phyloP scores from a whole-genome alignment of 805 yeast genomes.

The Maudiozyma bulderi region DNA sequence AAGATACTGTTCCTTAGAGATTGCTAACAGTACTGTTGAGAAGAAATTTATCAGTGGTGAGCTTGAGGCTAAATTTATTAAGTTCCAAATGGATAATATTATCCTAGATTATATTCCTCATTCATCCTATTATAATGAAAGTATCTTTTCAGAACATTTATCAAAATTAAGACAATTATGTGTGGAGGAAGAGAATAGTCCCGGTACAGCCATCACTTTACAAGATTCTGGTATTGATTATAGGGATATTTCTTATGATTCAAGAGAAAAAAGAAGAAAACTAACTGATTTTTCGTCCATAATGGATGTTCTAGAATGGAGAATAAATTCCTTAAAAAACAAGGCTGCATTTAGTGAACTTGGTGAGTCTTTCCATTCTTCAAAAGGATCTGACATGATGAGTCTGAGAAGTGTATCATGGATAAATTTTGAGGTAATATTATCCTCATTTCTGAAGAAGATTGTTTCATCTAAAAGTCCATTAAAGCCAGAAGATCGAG shows the following conservation, averaged over 20 bases:
- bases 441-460: constrained; percentile 65
- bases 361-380: constrained; percentile 25
- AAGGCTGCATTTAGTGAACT: constrained; percentile 58
- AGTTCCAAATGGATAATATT: constrained; percentile 42
- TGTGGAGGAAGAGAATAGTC: constrained; percentile 34
- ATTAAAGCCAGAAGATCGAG: constrained; percentile 59
- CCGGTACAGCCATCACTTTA: constrained; percentile 15
- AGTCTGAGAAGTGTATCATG: constrained; percentile 55
- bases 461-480: constrained; percentile 56
- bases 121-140: constrained; percentile 25
- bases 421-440: constrained; percentile 70
- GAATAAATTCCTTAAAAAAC: constrained; percentile 67
- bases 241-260: constrained; percentile 68
- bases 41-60: constrained; percentile 68
- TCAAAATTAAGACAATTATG: constrained; percentile 56
- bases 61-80: constrained; percentile 71
- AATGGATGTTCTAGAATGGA: constrained; percentile 65
- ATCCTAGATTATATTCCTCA: constrained; percentile 29
- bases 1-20: constrained; percentile 63
- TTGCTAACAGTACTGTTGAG: constrained; percentile 83
- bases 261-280: constrained; percentile 55
- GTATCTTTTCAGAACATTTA: constrained; percentile 38
- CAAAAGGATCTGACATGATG: constrained; percentile 29
- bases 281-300: constrained; percentile 64
- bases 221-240: constrained; percentile 80